Conservation (phyloP, 1,284 basidiomycete genomes). For the Apiotrichum laibachii region DNA sequence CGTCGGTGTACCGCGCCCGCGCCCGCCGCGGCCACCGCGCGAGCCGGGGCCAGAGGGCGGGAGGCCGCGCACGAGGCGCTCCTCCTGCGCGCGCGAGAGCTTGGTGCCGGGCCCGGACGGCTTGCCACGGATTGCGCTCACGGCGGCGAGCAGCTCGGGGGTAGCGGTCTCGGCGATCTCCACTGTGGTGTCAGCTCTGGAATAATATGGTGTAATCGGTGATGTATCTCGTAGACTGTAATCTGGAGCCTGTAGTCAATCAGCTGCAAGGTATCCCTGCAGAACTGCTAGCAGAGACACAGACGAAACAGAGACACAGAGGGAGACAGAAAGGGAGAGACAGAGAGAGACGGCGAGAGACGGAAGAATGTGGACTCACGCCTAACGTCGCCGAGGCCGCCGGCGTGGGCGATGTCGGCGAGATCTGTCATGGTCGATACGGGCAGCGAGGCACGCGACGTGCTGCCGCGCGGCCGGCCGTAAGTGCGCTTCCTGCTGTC, state of each 20-base stretch:
- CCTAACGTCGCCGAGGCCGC: constrained; percentile 17
- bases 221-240: too few relatives aligned
- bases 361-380: constrained; percentile 7
- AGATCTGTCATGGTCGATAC: constrained; percentile 17
- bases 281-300: too few relatives aligned
- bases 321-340: too few relatives aligned
- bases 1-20: background rate
- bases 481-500: background rate
- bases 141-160: constrained; percentile 16
- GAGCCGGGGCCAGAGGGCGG: constrained; percentile 18
- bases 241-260: too few relatives aligned
- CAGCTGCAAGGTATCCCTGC: background rate
- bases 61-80: constrained; percentile 19
- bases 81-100: constrained; percentile 19
- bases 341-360: too few relatives aligned
- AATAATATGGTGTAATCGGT: too few relatives aligned
- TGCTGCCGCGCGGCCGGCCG: constrained; percentile 7
- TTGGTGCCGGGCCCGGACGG: constrained; percentile 7
- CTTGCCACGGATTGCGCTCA: constrained; percentile 16
- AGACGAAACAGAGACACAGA: too few relatives aligned
- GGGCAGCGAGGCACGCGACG: constrained; percentile 8
- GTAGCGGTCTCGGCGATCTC: constrained; percentile 17
- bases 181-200: constrained; percentile 14
- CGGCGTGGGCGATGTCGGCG: constrained; percentile 19
- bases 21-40: constrained; percentile 14